Evolutionary conservation across 345 rosid species (phyloP).

Genomic region (Stellera chamaejasme): DNA sequence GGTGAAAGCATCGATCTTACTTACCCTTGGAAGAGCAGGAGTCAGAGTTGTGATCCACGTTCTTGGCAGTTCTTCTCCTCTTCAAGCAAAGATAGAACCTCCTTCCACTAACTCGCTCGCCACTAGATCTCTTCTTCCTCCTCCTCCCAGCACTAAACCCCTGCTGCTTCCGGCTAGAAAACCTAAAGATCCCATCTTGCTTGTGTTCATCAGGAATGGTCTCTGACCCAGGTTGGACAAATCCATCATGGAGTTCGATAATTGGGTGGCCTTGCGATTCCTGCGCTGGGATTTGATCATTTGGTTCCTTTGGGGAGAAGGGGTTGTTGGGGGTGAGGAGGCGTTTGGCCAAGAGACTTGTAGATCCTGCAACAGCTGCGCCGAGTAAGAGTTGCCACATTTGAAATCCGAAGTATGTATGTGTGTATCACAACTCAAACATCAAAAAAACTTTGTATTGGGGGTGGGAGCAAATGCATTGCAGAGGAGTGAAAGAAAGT

Average conservation of each 20-base stretch:
- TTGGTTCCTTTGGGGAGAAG: neutral
- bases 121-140: conserved; percentile 32
- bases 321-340: conserved; percentile 20
- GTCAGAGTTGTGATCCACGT: conserved; percentile 29
- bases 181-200: conserved; percentile 51
- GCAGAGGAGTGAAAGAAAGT: neutral
- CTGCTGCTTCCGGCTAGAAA: conserved; percentile 19
- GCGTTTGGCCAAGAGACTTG: conserved; percentile 53
- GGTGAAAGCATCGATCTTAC: neutral
- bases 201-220: conserved; percentile 20
- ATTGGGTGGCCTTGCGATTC: conserved; percentile 6
- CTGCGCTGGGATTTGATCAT: conserved; percentile 7
- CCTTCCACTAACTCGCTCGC: conserved; percentile 16
- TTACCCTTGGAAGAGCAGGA: conserved; percentile 40
- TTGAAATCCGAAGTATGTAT: neutral
- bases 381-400: conserved; percentile 84
- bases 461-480: no score
- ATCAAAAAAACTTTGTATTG: no score
- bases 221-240: conserved; percentile 21
- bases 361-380: conserved; percentile 72
- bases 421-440: no score
- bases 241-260: conserved; percentile 12
- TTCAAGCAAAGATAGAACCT: conserved; percentile 42
- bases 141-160: conserved; percentile 34
- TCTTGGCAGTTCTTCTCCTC: conserved; percentile 49